phyloP scores from a whole-genome alignment of 768 basidiomycete species.

The Coprinopsis cinerea region DNA sequence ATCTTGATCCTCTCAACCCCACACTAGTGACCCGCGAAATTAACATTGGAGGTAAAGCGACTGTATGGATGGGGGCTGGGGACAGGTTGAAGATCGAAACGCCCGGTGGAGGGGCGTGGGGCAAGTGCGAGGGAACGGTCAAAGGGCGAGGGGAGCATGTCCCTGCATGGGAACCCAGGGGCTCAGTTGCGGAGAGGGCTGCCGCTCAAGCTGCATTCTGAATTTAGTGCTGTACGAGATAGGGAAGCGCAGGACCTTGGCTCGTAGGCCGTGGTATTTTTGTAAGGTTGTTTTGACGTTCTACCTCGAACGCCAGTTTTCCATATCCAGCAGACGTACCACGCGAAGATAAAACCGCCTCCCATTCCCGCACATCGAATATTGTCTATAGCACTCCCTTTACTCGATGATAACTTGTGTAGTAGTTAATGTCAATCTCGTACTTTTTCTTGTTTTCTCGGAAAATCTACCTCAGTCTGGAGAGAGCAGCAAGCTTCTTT shows the following conservation, averaged over 20 bases:
- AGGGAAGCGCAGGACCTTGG: no score
- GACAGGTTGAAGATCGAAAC: conserved; percentile 80
- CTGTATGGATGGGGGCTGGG: conserved; percentile 83
- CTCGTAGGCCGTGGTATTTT: background rate
- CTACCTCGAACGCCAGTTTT: no score
- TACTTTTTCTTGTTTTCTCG: no score
- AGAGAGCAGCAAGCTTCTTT: no score
- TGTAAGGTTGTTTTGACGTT: no score
- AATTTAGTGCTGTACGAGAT: conserved; percentile 3
- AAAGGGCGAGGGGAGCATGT: conserved; percentile 28
- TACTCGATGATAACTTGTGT: no score
- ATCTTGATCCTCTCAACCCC: conserved; percentile 39
- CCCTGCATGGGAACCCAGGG: conserved; percentile 62
- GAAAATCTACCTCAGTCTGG: no score
- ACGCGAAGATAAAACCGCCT: no score
- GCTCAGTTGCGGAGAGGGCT: conserved; percentile 59
- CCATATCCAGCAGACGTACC: no score
- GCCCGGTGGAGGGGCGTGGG: conserved; percentile 91
- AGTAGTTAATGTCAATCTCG: no score
- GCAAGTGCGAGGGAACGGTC: conserved; percentile 30
- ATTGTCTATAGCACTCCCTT: no score
- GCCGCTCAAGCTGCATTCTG: conserved; percentile 60
- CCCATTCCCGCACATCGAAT: no score
- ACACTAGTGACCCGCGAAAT: conserved; percentile 45
- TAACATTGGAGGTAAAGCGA: conserved; percentile 88